Evolutionary conservation across 257 asterid species (phyloP), one percentile per base, ranked within the genome.

Genomic region (Sherardia arvensis): DNA sequence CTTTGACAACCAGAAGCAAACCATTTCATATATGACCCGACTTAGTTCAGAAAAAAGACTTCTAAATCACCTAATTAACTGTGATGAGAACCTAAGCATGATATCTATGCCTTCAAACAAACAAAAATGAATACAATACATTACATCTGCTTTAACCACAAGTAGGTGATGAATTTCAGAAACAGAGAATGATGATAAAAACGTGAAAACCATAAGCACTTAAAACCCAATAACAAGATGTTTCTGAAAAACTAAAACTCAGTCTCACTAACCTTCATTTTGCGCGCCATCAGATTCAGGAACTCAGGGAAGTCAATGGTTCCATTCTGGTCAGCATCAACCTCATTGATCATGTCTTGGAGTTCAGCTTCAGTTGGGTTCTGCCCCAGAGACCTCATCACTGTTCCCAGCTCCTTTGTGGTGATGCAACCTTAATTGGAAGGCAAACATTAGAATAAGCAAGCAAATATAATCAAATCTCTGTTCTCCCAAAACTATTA

Each of bases 311-410:
- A 84, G 68, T 84, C 90, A 64, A 81, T 79, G 64, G 86, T 80
- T 18, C 91, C 84, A 73, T 79, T 80, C 64, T 78, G 86, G 69
- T 84, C 88, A 72, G 91, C 91, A 51, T 84, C 91, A 63, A 80
- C 88, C 69, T 80, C 91, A 65, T 72, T 82, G 74, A 82, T 78
- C 85, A 81, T 81, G 67, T 84, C 85, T 65, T 81, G 85, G 30
- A 77, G 78, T 63, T 81, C 87, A 73, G 83, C 87, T 61, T 81
- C 90, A 23, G 90, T 82, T 53, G 88, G 91, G 69, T 84, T 84
- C 78, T 84, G 88, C 34, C 88, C 86, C 73, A 84, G 73, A 34
- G 88, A 84, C 71, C 91, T 84, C 91, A 84, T 79, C 62, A 84
- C 88, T 9, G 88, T 84, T 56, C 87, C 91, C 82, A 84, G 66